Percentiles rank a stretch among this genome's conserved stretches.
These are phyloP conservation scores for Boletus barrowsii DNA, from an alignment of 768 basidiomycete genomes.

Conservation along the genomic window DNA sequence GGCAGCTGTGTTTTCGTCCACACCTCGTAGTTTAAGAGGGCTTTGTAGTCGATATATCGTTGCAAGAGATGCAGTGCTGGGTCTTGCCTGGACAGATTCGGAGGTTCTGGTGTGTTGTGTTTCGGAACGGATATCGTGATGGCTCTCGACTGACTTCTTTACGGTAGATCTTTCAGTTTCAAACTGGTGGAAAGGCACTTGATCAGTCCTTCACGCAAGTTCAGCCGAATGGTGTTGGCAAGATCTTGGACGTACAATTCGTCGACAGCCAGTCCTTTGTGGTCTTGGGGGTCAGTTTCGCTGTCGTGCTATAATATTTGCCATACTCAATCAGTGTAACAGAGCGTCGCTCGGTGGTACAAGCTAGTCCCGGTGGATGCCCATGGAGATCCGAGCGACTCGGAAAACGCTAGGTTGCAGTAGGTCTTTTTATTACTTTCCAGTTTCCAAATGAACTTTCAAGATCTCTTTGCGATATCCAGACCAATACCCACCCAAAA, in stretches of 20 bases:
- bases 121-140: not conserved
- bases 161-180: constrained; percentile 22
- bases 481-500: constrained; percentile 10
- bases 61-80: constrained; percentile 31
- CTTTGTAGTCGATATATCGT: constrained; percentile 21
- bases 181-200: not conserved
- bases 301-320: not conserved
- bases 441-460: constrained; percentile 4
- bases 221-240: constrained; percentile 19
- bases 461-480: constrained; percentile 1
- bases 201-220: constrained; percentile 9
- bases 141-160: not conserved
- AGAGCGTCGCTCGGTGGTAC: constrained; percentile 22
- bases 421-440: constrained; percentile 6
- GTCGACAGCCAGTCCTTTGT: constrained; percentile 21
- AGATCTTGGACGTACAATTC: constrained; percentile 21
- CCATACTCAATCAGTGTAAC: constrained; percentile 2
- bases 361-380: constrained; percentile 11
- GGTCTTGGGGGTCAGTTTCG: constrained; percentile 25
- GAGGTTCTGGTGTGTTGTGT: constrained; percentile 31
- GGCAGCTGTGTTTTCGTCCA: constrained; percentile 15
- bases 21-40: constrained; percentile 10
- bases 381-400: constrained; percentile 6
- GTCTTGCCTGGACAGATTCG: constrained; percentile 47
- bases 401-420: constrained; percentile 15